phyloP scores from a whole-genome alignment of 352 stramenopile genomes.

The Phytophthora multivora region DNA sequence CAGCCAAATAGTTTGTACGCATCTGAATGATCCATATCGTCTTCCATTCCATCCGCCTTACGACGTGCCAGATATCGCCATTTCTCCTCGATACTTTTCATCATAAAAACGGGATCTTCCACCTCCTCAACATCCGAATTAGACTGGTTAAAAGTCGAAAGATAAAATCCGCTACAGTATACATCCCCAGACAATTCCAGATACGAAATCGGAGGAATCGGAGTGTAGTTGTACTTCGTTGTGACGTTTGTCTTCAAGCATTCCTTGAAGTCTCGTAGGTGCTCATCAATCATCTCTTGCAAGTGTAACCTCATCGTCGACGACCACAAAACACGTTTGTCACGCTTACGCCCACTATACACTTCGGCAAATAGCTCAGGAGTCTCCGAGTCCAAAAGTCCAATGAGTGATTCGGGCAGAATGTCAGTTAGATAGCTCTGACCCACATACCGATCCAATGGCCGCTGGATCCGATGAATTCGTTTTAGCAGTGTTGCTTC shows the following conservation, averaged over 20 bases:
- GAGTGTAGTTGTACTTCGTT: conserved; percentile 60
- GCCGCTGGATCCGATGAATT: conserved; percentile 67
- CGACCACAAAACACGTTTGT: conserved; percentile 79
- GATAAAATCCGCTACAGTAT: conserved; percentile 77
- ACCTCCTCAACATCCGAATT: conserved; percentile 63
- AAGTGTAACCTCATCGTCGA: conserved; percentile 72
- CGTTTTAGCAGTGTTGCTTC: conserved; percentile 66
- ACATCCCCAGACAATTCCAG: conserved; percentile 74
- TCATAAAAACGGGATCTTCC: conserved; percentile 75
- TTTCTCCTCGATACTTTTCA: conserved; percentile 82
- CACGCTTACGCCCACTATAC: conserved; percentile 54
- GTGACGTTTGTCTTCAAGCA: conserved; percentile 59
- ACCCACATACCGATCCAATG: conserved; percentile 42
- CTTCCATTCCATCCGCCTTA: conserved; percentile 46
- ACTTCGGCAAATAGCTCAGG: conserved; percentile 71
- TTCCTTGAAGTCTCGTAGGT: conserved; percentile 73
- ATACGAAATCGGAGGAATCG: conserved; percentile 73
- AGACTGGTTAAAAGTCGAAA: conserved; percentile 68
- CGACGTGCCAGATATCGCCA: conserved; percentile 62
- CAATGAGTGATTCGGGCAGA: conserved; percentile 74
- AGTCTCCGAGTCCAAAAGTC: conserved; percentile 65
- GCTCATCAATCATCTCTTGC: conserved; percentile 73
- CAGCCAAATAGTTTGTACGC: conserved; percentile 78
- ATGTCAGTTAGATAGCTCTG: conserved; percentile 78
- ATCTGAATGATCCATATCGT: conserved; percentile 48